These are phyloP conservation scores for Euphorbia schlechtendalii DNA, from an alignment of 441 rosid species.

Conservation along the genomic window DNA sequence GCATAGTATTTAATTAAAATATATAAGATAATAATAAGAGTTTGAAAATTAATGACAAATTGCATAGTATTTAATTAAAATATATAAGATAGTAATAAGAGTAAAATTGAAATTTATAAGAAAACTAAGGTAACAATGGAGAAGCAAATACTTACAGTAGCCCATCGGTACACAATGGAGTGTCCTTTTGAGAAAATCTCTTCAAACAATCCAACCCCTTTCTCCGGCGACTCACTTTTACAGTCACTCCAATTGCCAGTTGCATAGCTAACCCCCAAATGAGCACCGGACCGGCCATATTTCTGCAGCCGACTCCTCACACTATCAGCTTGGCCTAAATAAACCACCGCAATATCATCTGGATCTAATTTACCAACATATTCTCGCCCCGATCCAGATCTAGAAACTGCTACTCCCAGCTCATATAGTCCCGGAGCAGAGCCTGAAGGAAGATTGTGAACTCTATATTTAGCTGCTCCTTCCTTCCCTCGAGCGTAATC, in stretches of 20 bases:
- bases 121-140: no score
- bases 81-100: no score
- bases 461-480: slow-evolving; percentile 53
- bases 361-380: slow-evolving; percentile 31
- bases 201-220: slow-evolving; percentile 42
- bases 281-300: slow-evolving; percentile 61
- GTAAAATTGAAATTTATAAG: no score
- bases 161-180: slow-evolving; percentile 66
- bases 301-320: slow-evolving; percentile 55
- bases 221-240: slow-evolving; percentile 12
- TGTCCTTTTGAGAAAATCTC: slow-evolving; percentile 44
- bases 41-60: no score
- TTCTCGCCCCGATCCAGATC: slow-evolving; percentile 22
- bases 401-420: slow-evolving; percentile 41
- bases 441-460: slow-evolving; percentile 50
- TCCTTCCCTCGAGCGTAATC: slow-evolving; percentile 43
- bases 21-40: no score
- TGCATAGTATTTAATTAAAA: no score
- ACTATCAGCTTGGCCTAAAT: slow-evolving; percentile 62
- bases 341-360: slow-evolving; percentile 35
- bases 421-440: slow-evolving; percentile 61
- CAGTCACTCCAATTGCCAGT: slow-evolving; percentile 12
- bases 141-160: slow-evolving; percentile 41
- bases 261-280: slow-evolving; percentile 34
- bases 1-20: no score